Conservation (phyloP, 805 yeast species). For the Candida ipomoeae region DNA sequence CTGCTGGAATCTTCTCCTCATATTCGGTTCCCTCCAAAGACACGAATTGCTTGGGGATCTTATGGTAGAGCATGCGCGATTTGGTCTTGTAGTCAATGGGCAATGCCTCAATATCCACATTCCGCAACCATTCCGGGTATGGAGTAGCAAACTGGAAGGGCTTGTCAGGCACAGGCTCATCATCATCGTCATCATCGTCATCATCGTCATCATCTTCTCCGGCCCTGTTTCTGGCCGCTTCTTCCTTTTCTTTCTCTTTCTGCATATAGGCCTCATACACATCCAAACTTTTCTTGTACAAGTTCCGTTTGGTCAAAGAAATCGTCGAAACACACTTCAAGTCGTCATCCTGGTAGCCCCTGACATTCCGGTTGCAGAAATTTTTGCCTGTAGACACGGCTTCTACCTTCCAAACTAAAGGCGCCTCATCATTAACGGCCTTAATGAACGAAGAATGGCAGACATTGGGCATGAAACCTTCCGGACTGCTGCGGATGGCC, state of each 20-base stretch:
- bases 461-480: slow-evolving; percentile 39
- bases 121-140: slow-evolving; percentile 27
- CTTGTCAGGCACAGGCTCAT: slow-evolving; percentile 17
- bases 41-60: slow-evolving; percentile 33
- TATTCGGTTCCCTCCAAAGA: slow-evolving; percentile 24
- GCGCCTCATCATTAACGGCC: slow-evolving; percentile 30
- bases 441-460: slow-evolving; percentile 38
- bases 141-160: slow-evolving; percentile 36
- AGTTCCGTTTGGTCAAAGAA: slow-evolving; percentile 33
- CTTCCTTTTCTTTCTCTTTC: slow-evolving; percentile 4
- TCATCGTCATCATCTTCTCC: slow-evolving; percentile 23
- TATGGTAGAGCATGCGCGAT: slow-evolving; percentile 19
- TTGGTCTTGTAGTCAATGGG: slow-evolving; percentile 6
- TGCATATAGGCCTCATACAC: slow-evolving; percentile 22
- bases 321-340: slow-evolving; percentile 32
- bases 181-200: slow-evolving; percentile 25
- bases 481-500: slow-evolving; percentile 31
- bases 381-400: slow-evolving; percentile 31
- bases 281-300: slow-evolving; percentile 17
- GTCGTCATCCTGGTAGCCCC: slow-evolving; percentile 28
- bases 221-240: slow-evolving; percentile 2
- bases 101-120: slow-evolving; percentile 13
- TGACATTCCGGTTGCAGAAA: slow-evolving; percentile 32
- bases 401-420: slow-evolving; percentile 32
- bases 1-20: slow-evolving; percentile 21